Evolutionary conservation across 345 rosid genomes (phyloP).

Genomic region (Excoecaria cochinchinensis): DNA sequence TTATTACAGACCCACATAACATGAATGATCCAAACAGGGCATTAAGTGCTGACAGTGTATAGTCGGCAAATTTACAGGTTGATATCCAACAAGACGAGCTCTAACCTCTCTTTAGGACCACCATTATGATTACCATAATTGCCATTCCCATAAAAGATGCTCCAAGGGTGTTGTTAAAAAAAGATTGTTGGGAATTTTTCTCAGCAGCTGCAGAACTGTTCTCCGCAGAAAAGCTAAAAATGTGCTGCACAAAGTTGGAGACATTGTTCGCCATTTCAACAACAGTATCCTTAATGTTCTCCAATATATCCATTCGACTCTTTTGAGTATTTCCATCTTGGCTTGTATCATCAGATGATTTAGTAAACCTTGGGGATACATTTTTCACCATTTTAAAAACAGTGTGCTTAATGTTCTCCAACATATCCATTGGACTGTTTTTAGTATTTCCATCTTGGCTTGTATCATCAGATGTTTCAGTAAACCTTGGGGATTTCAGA

Average conservation of each 20-base stretch:
- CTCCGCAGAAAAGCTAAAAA: constrained; percentile 41
- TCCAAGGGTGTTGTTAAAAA: constrained; percentile 38
- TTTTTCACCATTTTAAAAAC: constrained; percentile 52
- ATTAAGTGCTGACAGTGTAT: background rate
- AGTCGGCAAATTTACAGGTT: constrained; percentile 39
- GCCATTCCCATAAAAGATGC: constrained; percentile 58
- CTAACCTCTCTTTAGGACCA: constrained; percentile 57
- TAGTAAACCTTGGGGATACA: constrained; percentile 36
- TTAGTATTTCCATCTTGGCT: constrained; percentile 18
- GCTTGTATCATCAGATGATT: constrained; percentile 27
- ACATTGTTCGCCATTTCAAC: constrained; percentile 50
- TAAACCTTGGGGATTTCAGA: constrained; percentile 21
- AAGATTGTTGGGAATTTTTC: constrained; percentile 25
- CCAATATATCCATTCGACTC: constrained; percentile 26
- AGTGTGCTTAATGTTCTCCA: constrained; percentile 45
- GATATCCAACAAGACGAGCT: background rate
- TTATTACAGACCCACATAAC: background rate
- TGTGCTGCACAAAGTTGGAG: constrained; percentile 45
- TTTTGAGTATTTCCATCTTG: constrained; percentile 17
- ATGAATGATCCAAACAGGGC: background rate
- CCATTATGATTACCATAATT: constrained; percentile 56
- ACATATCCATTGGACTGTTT: constrained; percentile 20
- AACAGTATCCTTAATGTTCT: constrained; percentile 48
- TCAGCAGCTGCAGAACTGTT: constrained; percentile 24
- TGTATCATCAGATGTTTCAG: constrained; percentile 32